phyloP scores from a whole-genome alignment of 768 basidiomycete species.

The Phaffia tasmanica region DNA sequence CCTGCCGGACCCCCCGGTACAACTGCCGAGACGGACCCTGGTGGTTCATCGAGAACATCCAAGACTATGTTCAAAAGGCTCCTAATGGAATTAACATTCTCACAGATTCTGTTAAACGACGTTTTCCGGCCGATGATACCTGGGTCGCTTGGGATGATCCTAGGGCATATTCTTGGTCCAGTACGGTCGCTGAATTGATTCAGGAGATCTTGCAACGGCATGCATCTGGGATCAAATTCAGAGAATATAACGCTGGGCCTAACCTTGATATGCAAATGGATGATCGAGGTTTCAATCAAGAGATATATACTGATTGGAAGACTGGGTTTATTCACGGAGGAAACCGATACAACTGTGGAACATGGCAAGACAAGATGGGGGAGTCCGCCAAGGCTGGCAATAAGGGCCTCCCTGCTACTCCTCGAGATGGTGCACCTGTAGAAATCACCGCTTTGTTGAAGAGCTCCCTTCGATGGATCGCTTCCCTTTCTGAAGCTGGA shows the following conservation, averaged over 20 bases:
- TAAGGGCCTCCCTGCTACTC: constrained; percentile 90
- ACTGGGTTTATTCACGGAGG: constrained; percentile 86
- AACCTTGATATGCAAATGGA: constrained; percentile 97
- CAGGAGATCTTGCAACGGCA: constrained; percentile 95
- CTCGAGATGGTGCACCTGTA: constrained; percentile 87
- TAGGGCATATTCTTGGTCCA: constrained; percentile 67
- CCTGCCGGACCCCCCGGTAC: constrained; percentile 68
- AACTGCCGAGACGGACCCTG: constrained; percentile 97
- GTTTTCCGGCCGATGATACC: constrained; percentile 86
- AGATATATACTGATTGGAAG: constrained; percentile 88
- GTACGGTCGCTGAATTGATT: constrained; percentile 81
- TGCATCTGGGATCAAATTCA: constrained; percentile 79
- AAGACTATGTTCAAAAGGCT: constrained; percentile 74
- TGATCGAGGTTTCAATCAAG: constrained; percentile 82
- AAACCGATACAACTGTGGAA: constrained; percentile 42
- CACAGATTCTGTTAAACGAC: constrained; percentile 69
- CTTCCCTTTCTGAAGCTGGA: constrained; percentile 51
- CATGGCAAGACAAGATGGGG: constrained; percentile 77
- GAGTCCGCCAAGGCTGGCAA: constrained; percentile 82
- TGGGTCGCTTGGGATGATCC: constrained; percentile 89
- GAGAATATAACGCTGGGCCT: constrained; percentile 91
- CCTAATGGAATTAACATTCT: constrained; percentile 76
- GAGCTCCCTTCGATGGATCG: constrained; percentile 84
- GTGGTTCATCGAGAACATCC: constrained; percentile 99
- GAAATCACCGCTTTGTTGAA: constrained; percentile 90